phyloP scores from a whole-genome alignment of 2,329 filamentous ascomycete genomes.

The Nigrospora sphaerica region DNA sequence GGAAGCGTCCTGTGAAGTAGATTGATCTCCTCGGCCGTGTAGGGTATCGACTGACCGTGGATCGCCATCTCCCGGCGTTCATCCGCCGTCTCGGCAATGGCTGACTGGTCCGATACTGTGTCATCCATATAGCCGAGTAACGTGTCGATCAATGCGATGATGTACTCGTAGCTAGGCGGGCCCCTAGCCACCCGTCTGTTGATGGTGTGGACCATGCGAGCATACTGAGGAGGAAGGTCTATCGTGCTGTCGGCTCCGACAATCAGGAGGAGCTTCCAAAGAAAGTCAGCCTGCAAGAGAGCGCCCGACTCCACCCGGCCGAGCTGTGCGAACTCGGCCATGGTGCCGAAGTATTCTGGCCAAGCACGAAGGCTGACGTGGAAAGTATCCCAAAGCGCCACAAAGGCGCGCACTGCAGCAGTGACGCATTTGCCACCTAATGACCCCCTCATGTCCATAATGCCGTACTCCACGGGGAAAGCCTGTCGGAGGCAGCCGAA shows the following conservation, averaged over 20 bases:
- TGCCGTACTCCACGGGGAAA: conserved; percentile 40
- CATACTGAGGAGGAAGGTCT: conserved; percentile 47
- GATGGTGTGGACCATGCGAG: conserved; percentile 44
- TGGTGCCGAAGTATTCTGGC: conserved; percentile 69
- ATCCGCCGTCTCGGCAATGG: conserved; percentile 29
- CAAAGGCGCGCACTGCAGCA: conserved; percentile 39
- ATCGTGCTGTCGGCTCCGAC: conserved; percentile 50
- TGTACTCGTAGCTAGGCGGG: conserved; percentile 45
- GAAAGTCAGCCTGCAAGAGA: conserved; percentile 54
- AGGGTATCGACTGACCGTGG: conserved; percentile 30
- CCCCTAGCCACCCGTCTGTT: conserved; percentile 40
- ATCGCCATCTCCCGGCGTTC: conserved; percentile 29
- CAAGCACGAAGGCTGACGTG: conserved; percentile 58
- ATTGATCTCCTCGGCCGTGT: conserved; percentile 38
- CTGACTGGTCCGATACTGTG: conserved; percentile 18
- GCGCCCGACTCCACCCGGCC: conserved; percentile 50
- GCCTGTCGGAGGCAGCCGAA: conserved; percentile 43
- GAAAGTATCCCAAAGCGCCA: conserved; percentile 54
- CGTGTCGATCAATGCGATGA: conserved; percentile 42
- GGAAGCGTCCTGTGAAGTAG: conserved; percentile 37
- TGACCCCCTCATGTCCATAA: conserved; percentile 14
- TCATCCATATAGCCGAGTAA: conserved; percentile 37
- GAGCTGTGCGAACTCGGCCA: conserved; percentile 57
- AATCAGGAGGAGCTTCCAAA: conserved; percentile 51
- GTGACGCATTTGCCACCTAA: conserved; percentile 15